Evolutionary conservation across 2,329 filamentous ascomycete species (phyloP).

Genomic region (Apiospora kogelbergensis): DNA sequence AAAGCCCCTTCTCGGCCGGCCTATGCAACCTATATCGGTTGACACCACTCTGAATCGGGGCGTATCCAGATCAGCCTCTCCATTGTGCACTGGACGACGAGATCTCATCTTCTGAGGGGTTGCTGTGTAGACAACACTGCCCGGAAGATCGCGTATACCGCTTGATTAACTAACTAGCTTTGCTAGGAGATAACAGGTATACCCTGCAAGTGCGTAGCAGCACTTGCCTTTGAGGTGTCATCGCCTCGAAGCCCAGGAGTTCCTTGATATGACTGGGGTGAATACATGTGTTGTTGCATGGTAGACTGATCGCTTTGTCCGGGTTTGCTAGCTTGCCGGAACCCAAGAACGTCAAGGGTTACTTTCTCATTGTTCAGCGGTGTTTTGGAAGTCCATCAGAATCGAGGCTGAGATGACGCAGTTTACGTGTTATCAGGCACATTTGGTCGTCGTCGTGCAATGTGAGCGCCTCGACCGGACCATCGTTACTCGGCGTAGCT

Average conservation of each 20-base stretch:
- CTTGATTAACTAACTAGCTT: neutral
- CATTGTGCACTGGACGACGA: neutral
- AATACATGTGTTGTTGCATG: no score
- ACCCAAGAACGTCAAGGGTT: no score
- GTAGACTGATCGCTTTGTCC: no score
- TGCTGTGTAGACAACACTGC: neutral
- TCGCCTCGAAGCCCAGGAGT: neutral
- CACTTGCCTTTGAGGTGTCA: neutral
- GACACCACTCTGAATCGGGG: neutral
- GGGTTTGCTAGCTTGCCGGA: no score
- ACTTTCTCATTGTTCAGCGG: no score
- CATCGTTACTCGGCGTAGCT: no score
- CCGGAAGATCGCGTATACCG: neutral
- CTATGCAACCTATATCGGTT: neutral
- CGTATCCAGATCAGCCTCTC: neutral
- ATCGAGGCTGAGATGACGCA: no score
- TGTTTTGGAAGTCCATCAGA: no score
- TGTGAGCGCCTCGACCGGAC: no score
- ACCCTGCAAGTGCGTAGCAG: neutral
- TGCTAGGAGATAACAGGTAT: neutral
- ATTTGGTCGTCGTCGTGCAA: no score
- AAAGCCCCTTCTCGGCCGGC: neutral
- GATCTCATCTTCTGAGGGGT: no score
- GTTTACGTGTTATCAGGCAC: no score
- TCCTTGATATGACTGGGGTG: neutral